Evolutionary conservation across 2,329 filamentous ascomycete genomes (phyloP).

Genomic region (Stenocarpella maydis): DNA sequence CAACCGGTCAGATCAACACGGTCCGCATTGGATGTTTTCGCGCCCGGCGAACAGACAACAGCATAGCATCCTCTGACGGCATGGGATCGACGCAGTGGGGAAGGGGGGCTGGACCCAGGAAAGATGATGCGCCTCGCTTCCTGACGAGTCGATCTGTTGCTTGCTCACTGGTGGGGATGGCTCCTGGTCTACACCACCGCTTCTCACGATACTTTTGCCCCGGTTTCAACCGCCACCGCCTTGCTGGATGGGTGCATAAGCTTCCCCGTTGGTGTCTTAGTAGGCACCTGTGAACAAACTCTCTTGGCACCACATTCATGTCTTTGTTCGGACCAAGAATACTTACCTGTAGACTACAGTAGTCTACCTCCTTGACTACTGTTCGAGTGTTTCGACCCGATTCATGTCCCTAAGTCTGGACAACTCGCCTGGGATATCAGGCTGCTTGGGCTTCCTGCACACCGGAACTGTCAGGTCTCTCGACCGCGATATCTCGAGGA

Average conservation of each 20-base stretch:
- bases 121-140: neutral
- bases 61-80: neutral
- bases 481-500: no score
- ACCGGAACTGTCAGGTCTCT: neutral
- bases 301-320: neutral
- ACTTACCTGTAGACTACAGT: no score
- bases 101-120: neutral
- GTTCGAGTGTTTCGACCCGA: neutral
- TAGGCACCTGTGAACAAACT: neutral
- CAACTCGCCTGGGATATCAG: neutral
- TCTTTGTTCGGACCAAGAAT: neutral
- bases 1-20: neutral
- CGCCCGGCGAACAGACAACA: neutral
- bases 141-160: neutral
- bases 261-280: slow-evolving; percentile 4
- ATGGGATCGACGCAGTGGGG: neutral
- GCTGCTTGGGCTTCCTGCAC: neutral
- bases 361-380: neutral
- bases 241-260: neutral
- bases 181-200: neutral
- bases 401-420: neutral
- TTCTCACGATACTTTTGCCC: slow-evolving; percentile 1
- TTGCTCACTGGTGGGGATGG: neutral
- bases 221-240: slow-evolving; percentile 14
- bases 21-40: neutral